These are phyloP conservation scores for Xylariaceae sp. DNA, from an alignment of 2,329 filamentous ascomycete genomes.

Conservation along the genomic window DNA sequence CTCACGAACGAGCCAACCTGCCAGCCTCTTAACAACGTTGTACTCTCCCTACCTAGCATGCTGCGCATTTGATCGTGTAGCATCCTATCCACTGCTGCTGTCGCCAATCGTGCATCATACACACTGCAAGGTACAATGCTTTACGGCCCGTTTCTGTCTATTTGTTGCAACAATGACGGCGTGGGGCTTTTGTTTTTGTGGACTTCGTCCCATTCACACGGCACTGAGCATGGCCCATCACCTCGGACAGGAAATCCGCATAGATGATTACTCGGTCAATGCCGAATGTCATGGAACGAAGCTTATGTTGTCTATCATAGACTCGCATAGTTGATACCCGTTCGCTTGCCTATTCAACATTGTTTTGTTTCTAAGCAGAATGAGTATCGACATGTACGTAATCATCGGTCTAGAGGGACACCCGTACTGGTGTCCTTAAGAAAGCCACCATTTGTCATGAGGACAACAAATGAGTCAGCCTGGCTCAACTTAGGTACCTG, in stretches of 20 bases:
- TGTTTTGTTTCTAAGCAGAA: too few species aligned
- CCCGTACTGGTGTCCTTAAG: not conserved
- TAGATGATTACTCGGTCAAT: conserved; percentile 16
- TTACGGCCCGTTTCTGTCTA: conserved; percentile 18
- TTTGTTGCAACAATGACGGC: conserved; percentile 5
- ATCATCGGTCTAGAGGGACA: not conserved
- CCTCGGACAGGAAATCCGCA: conserved; percentile 20
- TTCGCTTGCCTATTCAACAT: too few species aligned
- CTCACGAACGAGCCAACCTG: too few species aligned
- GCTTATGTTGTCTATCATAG: not conserved
- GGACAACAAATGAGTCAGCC: conserved; percentile 9
- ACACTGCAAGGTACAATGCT: conserved; percentile 13
- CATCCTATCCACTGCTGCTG: not conserved
- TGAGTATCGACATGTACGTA: not conserved
- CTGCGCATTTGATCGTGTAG: not conserved
- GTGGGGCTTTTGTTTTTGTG: conserved; percentile 9
- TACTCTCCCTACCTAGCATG: not conserved
- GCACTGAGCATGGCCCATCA: conserved; percentile 10
- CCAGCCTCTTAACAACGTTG: not conserved
- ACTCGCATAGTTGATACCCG: too few species aligned
- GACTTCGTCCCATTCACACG: conserved; percentile 8
- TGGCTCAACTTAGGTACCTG: too few species aligned
- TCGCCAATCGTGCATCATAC: conserved; percentile 6
- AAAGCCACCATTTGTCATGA: conserved; percentile 11
- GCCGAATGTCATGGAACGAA: conserved; percentile 9